Evolutionary conservation across 805 yeast species (phyloP).

Genomic region (Tetrapisispora fleetii): DNA sequence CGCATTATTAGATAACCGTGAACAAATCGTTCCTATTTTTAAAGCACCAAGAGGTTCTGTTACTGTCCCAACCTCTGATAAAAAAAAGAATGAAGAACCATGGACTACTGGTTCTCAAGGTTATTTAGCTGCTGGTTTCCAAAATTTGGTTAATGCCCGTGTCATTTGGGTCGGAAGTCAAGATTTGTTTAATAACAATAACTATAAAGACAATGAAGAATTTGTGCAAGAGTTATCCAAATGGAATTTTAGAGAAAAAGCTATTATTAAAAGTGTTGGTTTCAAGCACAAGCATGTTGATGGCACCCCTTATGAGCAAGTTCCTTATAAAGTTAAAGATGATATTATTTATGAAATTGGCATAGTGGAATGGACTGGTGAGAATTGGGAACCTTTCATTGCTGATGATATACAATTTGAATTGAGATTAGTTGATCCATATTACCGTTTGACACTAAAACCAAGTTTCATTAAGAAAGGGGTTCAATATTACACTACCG

Average conservation of each 20-base stretch:
- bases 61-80: slow-evolving; percentile 26
- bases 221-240: slow-evolving; percentile 38
- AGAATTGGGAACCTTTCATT: slow-evolving; percentile 62
- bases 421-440: slow-evolving; percentile 88
- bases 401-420: slow-evolving; percentile 67
- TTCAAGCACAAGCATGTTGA: slow-evolving; percentile 46
- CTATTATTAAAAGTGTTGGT: slow-evolving; percentile 47
- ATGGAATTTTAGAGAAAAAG: slow-evolving; percentile 70
- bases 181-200: slow-evolving; percentile 38
- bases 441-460: slow-evolving; percentile 64
- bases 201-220: slow-evolving; percentile 29
- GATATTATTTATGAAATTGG: slow-evolving; percentile 44
- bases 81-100: slow-evolving; percentile 46
- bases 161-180: slow-evolving; percentile 71
- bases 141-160: slow-evolving; percentile 71
- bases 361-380: slow-evolving; percentile 40
- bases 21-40: slow-evolving; percentile 59
- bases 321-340: slow-evolving; percentile 67
- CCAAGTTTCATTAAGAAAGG: slow-evolving; percentile 34
- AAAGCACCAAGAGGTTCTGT: slow-evolving; percentile 57
- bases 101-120: slow-evolving; percentile 84
- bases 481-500: slow-evolving; percentile 42
- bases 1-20: slow-evolving; percentile 62
- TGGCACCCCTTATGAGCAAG: slow-evolving; percentile 33
- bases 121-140: slow-evolving; percentile 64